Base-by-base conservation (phyloP, 2,329 filamentous ascomycete species). In the Cercospora zeina region DNA sequence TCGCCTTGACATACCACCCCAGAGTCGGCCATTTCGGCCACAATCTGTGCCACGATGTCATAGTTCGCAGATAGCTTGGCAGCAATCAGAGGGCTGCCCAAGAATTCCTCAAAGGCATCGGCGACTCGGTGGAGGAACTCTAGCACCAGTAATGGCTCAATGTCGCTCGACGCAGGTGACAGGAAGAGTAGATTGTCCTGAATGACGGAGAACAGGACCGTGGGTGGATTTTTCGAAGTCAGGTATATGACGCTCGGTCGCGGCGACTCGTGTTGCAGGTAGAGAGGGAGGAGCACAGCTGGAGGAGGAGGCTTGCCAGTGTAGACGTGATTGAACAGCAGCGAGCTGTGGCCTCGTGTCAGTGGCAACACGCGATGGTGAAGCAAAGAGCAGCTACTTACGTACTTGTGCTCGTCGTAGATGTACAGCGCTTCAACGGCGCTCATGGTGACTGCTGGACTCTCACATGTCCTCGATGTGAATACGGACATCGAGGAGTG, bases 1-100 rank as follows among this genome's bases (percentile, higher is more conserved):
- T 99, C 95, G 1, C 93, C 97, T 61, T 91, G 96, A 72, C 85
- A 89, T 36, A 97, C 84, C n/a, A 87, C 84, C 14, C 95, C 95
- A 42, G 88, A 91, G 81, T 99, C 95, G 75, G 95, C 97, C 89
- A 99, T 96, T 78, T 99, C 95, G 65, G 88, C 91, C 62, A 97
- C 82, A 27, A 99, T 80, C 78, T 99, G 95, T 16, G 93, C 93
- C 34, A 96, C 89, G 30, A 97, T 88, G 85, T 97, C 91, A 77
- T 97, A 97, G 76, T 87, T 92, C 68, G 82, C 84, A 77, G 97
- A 92, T 67, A 99, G 89, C 80, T 95, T 96, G 73, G 84, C 85
- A 19, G 92, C 88, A 61, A 97, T 80, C 54, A 99, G 79, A 13
- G 95, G 95, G 50, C 91, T 87, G 62, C 93, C 93, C 7, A 99